A percentile compares a stretch with the other conserved stretches of the same genome.
Evolutionary conservation across 345 rosid genomes (phyloP).

Genomic region (Citrus hindsii): DNA sequence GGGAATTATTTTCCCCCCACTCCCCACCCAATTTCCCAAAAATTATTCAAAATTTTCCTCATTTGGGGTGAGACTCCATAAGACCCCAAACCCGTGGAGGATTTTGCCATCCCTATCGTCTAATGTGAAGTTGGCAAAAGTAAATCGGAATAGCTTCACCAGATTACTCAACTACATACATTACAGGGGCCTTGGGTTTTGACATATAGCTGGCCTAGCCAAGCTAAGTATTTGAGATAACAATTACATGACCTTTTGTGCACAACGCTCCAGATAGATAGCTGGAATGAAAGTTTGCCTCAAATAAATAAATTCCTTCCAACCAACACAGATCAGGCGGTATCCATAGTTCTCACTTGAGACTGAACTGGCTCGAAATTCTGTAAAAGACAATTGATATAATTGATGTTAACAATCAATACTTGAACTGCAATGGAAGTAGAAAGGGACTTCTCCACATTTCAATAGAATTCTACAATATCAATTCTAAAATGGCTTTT

Average conservation of each 20-base stretch:
- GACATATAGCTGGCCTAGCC: not conserved
- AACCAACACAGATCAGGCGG: not conserved
- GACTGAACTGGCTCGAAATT: not conserved
- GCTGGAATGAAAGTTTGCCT: not conserved
- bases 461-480: not conserved
- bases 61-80: too few species aligned
- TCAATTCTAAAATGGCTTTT: not conserved
- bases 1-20: too few species aligned
- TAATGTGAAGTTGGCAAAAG: not conserved
- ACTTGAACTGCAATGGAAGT: not conserved
- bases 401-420: not conserved
- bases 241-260: not conserved
- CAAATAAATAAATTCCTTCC: not conserved
- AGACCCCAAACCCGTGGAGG: too few species aligned
- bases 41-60: too few species aligned
- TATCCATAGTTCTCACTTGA: not conserved
- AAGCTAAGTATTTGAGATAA: not conserved
- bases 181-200: not conserved
- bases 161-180: not conserved
- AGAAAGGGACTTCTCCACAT: not conserved
- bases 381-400: not conserved
- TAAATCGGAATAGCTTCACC: not conserved
- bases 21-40: too few species aligned
- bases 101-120: too few species aligned
- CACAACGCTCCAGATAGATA: not conserved